A percentile compares a stretch with the other conserved stretches of the same genome.
Conservation (phyloP, 139 green algal genomes). For the Chlamydomonas sp. region DNA sequence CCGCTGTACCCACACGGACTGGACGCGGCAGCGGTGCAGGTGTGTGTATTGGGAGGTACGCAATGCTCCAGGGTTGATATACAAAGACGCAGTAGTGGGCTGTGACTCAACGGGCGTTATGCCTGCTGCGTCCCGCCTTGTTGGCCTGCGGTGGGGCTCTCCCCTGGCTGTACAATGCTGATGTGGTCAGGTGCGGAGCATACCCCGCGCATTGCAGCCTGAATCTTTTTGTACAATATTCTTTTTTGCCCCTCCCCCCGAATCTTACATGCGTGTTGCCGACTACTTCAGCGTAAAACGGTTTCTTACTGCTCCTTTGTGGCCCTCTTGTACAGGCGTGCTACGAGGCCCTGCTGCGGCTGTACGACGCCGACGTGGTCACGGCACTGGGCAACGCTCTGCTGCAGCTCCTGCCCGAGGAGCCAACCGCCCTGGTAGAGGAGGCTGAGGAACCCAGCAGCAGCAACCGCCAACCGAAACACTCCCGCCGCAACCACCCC, state of each 20-base stretch:
- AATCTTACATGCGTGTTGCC: not conserved
- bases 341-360: constrained; percentile 55
- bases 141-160: no score
- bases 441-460: not conserved
- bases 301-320: not conserved
- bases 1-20: constrained; percentile 29
- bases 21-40: constrained; percentile 27
- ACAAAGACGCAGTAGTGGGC: not conserved
- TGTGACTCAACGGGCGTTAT: not conserved
- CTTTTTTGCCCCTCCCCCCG: not conserved
- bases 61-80: not conserved
- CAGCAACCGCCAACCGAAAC: not conserved
- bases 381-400: constrained; percentile 46
- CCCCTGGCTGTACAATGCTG: not conserved
- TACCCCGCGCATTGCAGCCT: not conserved
- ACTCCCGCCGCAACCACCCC: no score
- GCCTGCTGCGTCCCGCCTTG: no score
- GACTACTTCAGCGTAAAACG: no score
- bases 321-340: not conserved
- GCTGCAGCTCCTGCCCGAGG: constrained; percentile 50
- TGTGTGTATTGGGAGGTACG: not conserved
- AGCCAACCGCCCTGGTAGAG: not conserved
- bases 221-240: not conserved
- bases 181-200: not conserved
- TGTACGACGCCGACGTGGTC: constrained; percentile 61